phyloP scores from a whole-genome alignment of 2,329 filamentous ascomycete species.

The Hymenoscyphus albidus region DNA sequence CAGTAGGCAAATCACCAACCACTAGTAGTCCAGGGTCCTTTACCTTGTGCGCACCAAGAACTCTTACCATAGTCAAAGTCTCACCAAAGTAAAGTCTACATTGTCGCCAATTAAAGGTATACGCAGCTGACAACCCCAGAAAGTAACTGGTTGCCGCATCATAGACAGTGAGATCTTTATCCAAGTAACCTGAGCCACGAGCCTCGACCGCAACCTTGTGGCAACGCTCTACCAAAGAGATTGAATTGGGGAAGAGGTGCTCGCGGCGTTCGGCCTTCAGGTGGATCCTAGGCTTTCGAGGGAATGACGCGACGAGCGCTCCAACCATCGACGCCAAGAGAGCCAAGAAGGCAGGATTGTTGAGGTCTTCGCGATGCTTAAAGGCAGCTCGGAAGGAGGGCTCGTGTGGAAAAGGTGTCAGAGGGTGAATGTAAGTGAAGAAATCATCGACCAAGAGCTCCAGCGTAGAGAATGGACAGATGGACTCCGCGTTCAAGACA shows the following conservation, averaged over 20 bases:
- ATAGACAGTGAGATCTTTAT: constrained; percentile 53
- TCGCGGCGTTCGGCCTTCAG: constrained; percentile 64
- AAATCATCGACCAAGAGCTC: constrained; percentile 73
- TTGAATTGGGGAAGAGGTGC: constrained; percentile 63
- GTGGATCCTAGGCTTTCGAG: constrained; percentile 65
- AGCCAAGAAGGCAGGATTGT: constrained; percentile 63
- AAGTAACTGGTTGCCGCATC: constrained; percentile 75
- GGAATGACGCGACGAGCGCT: constrained; percentile 70
- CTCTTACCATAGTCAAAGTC: constrained; percentile 63
- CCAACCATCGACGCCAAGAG: constrained; percentile 72
- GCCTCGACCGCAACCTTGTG: constrained; percentile 65
- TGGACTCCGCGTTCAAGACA: constrained; percentile 60
- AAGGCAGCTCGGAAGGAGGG: constrained; percentile 71
- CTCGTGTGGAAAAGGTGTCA: constrained; percentile 75
- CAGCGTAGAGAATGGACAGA: constrained; percentile 65
- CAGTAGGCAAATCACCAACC: constrained; percentile 21
- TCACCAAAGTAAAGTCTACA: constrained; percentile 70
- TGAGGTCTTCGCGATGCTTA: constrained; percentile 61
- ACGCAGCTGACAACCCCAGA: constrained; percentile 61
- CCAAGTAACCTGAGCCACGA: constrained; percentile 56
- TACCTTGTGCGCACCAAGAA: constrained; percentile 61
- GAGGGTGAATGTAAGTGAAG: constrained; percentile 76
- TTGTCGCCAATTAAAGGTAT: constrained; percentile 64
- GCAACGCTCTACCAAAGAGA: constrained; percentile 67
- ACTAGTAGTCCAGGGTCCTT: constrained; percentile 39